Percentiles rank a stretch among this genome's conserved stretches.
Conservation (phyloP, 2,329 filamentous ascomycete genomes). For the Arachnomyces sp. region DNA sequence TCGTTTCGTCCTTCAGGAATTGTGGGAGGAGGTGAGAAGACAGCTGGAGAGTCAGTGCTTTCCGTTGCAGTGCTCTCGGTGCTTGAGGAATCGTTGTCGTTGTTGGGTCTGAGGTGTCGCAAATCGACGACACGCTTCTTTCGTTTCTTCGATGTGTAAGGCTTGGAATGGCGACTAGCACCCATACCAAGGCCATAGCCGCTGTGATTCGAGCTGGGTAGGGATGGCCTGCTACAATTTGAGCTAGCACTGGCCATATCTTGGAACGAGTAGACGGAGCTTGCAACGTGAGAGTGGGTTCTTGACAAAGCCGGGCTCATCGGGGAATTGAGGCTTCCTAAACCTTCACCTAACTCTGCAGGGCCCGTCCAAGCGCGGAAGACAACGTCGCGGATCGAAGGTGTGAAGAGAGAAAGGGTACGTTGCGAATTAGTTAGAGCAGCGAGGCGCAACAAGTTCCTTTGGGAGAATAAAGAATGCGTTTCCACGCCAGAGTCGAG, state of each 20-base stretch:
- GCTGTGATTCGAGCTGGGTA: constrained; percentile 28
- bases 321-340: constrained; percentile 31
- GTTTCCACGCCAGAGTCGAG: constrained; percentile 72
- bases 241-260: constrained; percentile 61
- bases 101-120: constrained; percentile 33
- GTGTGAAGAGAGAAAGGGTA: constrained; percentile 84
- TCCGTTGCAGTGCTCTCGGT: constrained; percentile 35
- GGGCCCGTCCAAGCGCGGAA: constrained; percentile 87
- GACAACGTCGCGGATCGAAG: constrained; percentile 79
- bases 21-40: constrained; percentile 46
- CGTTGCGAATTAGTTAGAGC: constrained; percentile 79
- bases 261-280: constrained; percentile 64
- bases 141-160: constrained; percentile 38
- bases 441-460: constrained; percentile 77
- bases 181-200: constrained; percentile 33
- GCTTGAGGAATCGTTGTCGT: constrained; percentile 34
- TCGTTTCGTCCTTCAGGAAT: constrained; percentile 54
- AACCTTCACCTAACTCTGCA: constrained; percentile 58
- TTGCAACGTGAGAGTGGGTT: constrained; percentile 52
- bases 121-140: constrained; percentile 44
- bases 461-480: constrained; percentile 88
- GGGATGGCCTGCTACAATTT: constrained; percentile 50
- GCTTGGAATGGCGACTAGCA: constrained; percentile 36
- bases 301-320: constrained; percentile 48
- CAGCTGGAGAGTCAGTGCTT: constrained; percentile 36